phyloP scores from a whole-genome alignment of 768 basidiomycete genomes.

The Pisolithus microcarpus region DNA sequence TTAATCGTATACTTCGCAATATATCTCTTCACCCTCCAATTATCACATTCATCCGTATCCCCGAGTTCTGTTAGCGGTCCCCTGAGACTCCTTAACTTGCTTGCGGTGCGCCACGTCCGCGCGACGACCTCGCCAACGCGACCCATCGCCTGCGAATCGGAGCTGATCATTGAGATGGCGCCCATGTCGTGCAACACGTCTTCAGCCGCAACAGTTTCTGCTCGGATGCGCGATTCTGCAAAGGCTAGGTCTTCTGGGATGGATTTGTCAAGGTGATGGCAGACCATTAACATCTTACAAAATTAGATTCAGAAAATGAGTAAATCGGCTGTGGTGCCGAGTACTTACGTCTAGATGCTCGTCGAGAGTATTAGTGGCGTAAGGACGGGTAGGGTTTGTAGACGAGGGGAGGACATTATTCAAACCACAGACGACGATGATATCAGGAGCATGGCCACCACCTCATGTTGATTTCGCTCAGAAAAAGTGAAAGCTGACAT shows the following conservation, averaged over 20 bases:
- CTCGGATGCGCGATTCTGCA: slow-evolving; percentile 94
- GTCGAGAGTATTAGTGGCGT: slow-evolving; percentile 83
- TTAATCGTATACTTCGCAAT: slow-evolving; percentile 96
- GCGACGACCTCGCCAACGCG: slow-evolving; percentile 91
- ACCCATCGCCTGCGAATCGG: slow-evolving; percentile 98
- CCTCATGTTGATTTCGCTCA: slow-evolving; percentile 33
- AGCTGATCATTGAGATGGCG: slow-evolving; percentile 94
- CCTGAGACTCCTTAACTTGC: slow-evolving; percentile 78
- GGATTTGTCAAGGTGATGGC: slow-evolving; percentile 89
- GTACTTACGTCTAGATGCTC: slow-evolving; percentile 88
- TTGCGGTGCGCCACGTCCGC: slow-evolving; percentile 94
- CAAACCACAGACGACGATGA: slow-evolving; percentile 91
- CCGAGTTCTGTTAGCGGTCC: slow-evolving; percentile 70
- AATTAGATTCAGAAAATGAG: slow-evolving; percentile 2
- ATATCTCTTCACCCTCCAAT: slow-evolving; percentile 89
- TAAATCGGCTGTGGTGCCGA: background rate
- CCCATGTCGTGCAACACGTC: slow-evolving; percentile 90
- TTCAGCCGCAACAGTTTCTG: slow-evolving; percentile 95
- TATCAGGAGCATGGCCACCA: slow-evolving; percentile 96
- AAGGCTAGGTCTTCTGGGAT: slow-evolving; percentile 93
- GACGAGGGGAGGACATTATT: slow-evolving; percentile 91
- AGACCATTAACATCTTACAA: slow-evolving; percentile 96
- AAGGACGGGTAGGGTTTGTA: slow-evolving; percentile 95
- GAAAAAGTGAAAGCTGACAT: background rate
- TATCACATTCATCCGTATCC: slow-evolving; percentile 42